These are phyloP conservation scores for Thymus mandschuricus DNA, from an alignment of 257 asterid genomes.

Conservation along the genomic window DNA sequence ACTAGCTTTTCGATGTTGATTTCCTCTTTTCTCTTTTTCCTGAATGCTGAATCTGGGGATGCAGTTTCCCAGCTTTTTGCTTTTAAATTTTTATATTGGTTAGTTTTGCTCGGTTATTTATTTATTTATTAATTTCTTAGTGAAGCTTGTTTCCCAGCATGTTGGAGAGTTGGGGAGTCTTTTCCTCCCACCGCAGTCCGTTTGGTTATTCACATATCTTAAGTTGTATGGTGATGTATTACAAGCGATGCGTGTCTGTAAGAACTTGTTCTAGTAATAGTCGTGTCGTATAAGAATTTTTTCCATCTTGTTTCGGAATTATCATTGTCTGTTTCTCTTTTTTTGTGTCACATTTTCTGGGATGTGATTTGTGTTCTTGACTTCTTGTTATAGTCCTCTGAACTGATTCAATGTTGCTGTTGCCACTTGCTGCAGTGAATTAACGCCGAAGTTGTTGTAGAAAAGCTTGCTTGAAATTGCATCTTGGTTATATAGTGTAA, in stretches of 20 bases:
- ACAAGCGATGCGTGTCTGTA: constrained; percentile 18
- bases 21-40: background rate
- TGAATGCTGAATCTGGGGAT: background rate
- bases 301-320: constrained; percentile 14
- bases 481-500: constrained; percentile 11
- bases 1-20: background rate
- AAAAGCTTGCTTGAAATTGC: too few relatives aligned
- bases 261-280: constrained; percentile 26
- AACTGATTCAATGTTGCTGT: constrained; percentile 2
- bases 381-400: too few relatives aligned
- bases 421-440: constrained; percentile 11
- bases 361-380: constrained; percentile 5
- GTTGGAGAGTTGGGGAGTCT: constrained; percentile 32
- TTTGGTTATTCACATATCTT: constrained; percentile 28
- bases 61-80: background rate
- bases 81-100: background rate
- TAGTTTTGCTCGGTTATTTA: constrained; percentile 20
- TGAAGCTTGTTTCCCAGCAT: constrained; percentile 48
- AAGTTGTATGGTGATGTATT: constrained; percentile 11
- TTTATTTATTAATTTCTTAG: constrained; percentile 32
- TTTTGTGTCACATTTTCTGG: background rate
- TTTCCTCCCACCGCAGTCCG: constrained; percentile 29
- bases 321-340: background rate
- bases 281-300: constrained; percentile 28
- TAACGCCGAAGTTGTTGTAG: constrained; percentile 1